phyloP scores from a whole-genome alignment of 2,329 filamentous ascomycete species.

The Fusarium pseudograminearum region DNA sequence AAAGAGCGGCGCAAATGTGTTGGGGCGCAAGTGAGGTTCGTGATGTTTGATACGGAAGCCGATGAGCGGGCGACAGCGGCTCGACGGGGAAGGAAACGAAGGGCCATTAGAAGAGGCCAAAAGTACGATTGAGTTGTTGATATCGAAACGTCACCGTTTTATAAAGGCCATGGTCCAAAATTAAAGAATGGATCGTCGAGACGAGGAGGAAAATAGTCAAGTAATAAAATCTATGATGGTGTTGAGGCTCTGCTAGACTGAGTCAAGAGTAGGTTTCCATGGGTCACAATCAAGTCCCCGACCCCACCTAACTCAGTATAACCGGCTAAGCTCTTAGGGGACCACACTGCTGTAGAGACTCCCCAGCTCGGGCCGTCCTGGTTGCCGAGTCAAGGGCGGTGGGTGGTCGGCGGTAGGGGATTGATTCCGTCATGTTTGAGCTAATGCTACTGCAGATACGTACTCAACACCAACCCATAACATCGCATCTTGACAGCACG shows the following conservation, averaged over 20 bases:
- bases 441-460: slow-evolving; percentile 10
- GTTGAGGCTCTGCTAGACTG: slow-evolving; percentile 40
- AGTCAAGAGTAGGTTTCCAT: slow-evolving; percentile 34
- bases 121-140: not conserved
- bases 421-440: slow-evolving; percentile 45
- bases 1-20: slow-evolving; percentile 55
- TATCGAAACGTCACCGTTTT: not conserved
- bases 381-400: slow-evolving; percentile 40
- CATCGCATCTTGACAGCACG: slow-evolving; percentile 24
- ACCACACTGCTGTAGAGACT: slow-evolving; percentile 26
- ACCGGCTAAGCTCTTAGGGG: slow-evolving; percentile 25
- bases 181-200: not conserved
- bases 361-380: slow-evolving; percentile 46
- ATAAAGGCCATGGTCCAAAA: slow-evolving; percentile 10
- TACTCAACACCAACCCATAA: slow-evolving; percentile 22
- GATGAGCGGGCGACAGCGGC: slow-evolving; percentile 29
- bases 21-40: slow-evolving; percentile 37
- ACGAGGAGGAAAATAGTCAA: not conserved
- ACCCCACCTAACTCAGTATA: slow-evolving; percentile 21
- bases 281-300: not conserved
- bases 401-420: slow-evolving; percentile 21
- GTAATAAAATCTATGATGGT: slow-evolving; percentile 39
- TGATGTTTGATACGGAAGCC: slow-evolving; percentile 27
- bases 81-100: slow-evolving; percentile 26
- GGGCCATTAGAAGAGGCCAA: slow-evolving; percentile 31